Conservation (phyloP, 108 stramenopile species). For the Skeletonema menzelii region DNA sequence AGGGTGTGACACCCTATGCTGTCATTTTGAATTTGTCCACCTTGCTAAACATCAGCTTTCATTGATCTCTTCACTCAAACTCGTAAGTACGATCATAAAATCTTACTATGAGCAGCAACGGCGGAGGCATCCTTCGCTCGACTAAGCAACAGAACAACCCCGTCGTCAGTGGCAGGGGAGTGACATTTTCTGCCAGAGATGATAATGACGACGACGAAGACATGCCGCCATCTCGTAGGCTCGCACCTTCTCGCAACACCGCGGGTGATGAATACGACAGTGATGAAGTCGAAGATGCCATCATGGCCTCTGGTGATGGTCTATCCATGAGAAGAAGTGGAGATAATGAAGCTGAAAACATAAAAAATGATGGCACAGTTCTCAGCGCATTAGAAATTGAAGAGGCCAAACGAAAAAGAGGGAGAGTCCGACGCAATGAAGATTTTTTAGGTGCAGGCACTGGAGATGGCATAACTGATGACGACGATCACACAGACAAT, state of each 20-base stretch:
- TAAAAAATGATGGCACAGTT: constrained; percentile 5
- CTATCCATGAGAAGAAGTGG: constrained; percentile 4
- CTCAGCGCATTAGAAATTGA: constrained; percentile 24
- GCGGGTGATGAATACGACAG: constrained; percentile 34
- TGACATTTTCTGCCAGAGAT: constrained; percentile 8
- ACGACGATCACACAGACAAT: background rate
- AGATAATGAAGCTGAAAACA: constrained; percentile 9
- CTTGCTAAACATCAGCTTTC: no score
- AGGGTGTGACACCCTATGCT: no score
- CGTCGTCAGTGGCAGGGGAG: background rate
- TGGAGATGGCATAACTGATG: background rate
- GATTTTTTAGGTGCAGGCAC: background rate
- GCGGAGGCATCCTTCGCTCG: constrained; percentile 13
- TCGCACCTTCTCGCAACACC: background rate
- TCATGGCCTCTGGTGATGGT: constrained; percentile 37
- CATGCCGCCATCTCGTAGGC: constrained; percentile 1
- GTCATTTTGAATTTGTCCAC: no score
- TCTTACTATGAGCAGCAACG: background rate
- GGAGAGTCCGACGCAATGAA: constrained; percentile 27
- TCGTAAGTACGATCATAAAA: no score
- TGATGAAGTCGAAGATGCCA: constrained; percentile 48
- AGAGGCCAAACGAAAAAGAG: constrained; percentile 31
- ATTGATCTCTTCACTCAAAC: no score
- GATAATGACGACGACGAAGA: constrained; percentile 18
- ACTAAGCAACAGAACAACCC: background rate